These are phyloP conservation scores for Diaporthe capsici DNA, from an alignment of 2,329 filamentous ascomycete species.

Conservation along the genomic window DNA sequence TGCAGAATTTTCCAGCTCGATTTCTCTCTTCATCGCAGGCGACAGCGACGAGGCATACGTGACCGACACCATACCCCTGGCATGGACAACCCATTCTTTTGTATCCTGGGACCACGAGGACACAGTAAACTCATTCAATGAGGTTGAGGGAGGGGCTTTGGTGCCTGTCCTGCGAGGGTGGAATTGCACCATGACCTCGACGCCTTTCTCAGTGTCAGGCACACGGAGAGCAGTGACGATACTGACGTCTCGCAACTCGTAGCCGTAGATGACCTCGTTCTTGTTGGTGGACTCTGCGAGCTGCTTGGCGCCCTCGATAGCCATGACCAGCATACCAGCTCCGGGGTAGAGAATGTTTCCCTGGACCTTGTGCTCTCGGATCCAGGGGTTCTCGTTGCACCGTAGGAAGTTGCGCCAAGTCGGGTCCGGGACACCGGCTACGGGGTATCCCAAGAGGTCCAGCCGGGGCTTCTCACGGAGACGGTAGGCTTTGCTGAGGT, in stretches of 20 bases:
- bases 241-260: constrained; percentile 44
- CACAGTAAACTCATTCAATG: constrained; percentile 10
- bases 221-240: constrained; percentile 43
- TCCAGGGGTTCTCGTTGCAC: constrained; percentile 67
- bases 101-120: constrained; percentile 27
- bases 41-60: background rate
- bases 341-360: constrained; percentile 69
- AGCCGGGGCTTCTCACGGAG: constrained; percentile 56
- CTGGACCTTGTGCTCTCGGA: constrained; percentile 71
- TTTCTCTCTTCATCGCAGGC: background rate
- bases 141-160: constrained; percentile 22
- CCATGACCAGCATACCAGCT: constrained; percentile 65
- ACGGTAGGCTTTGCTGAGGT: constrained; percentile 53
- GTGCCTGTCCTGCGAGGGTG: constrained; percentile 40
- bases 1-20: background rate
- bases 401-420: constrained; percentile 64
- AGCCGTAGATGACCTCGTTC: constrained; percentile 39
- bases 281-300: constrained; percentile 2
- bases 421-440: constrained; percentile 59
- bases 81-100: background rate
- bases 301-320: constrained; percentile 22
- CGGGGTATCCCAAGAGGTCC: constrained; percentile 61
- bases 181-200: constrained; percentile 44
- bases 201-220: constrained; percentile 42
- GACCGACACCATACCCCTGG: constrained; percentile 2